Evolutionary conservation across 768 basidiomycete species (phyloP).

Genomic region (Nidularia sp.): DNA sequence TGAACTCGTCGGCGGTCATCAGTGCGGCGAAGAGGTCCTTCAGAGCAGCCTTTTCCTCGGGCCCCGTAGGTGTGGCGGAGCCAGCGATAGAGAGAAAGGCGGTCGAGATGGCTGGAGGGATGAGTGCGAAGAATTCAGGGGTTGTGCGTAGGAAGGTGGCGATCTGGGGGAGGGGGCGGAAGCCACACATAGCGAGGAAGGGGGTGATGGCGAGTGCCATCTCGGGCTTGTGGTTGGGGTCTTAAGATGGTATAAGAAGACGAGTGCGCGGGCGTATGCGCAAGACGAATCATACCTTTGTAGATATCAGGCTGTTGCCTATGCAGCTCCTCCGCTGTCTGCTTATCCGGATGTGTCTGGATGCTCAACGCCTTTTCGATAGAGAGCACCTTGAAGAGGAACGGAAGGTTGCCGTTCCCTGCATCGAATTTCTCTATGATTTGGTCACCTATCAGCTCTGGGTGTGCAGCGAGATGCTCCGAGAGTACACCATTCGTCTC

Average conservation of each 20-base stretch:
- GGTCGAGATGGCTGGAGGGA: slow-evolving; percentile 51
- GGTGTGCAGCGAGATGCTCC: slow-evolving; percentile 60
- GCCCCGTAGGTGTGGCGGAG: slow-evolving; percentile 36
- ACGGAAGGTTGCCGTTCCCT: slow-evolving; percentile 70
- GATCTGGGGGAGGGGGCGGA: slow-evolving; percentile 77
- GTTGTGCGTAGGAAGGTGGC: slow-evolving; percentile 59
- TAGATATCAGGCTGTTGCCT: slow-evolving; percentile 76
- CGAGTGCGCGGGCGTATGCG: too few relatives aligned
- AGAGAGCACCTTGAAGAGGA: slow-evolving; percentile 89
- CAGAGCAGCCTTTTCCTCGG: slow-evolving; percentile 57
- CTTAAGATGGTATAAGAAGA: slow-evolving; percentile 27
- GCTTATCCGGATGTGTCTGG: slow-evolving; percentile 89
- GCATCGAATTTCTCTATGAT: slow-evolving; percentile 55
- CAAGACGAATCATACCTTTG: slow-evolving; percentile 58
- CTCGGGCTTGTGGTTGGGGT: slow-evolving; percentile 97
- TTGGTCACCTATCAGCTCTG: slow-evolving; percentile 60
- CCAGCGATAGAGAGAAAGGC: slow-evolving; percentile 46
- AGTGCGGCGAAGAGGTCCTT: slow-evolving; percentile 75
- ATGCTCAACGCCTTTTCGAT: slow-evolving; percentile 89
- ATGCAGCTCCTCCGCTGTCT: slow-evolving; percentile 68
- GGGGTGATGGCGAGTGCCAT: slow-evolving; percentile 96
- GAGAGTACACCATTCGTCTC: slow-evolving; percentile 40
- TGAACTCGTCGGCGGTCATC: slow-evolving; percentile 69
- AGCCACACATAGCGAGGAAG: slow-evolving; percentile 90
- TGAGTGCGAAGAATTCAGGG: slow-evolving; percentile 73